Evolutionary conservation across 148 eudicot genomes (phyloP).

Genomic region (Camellia japonica): DNA sequence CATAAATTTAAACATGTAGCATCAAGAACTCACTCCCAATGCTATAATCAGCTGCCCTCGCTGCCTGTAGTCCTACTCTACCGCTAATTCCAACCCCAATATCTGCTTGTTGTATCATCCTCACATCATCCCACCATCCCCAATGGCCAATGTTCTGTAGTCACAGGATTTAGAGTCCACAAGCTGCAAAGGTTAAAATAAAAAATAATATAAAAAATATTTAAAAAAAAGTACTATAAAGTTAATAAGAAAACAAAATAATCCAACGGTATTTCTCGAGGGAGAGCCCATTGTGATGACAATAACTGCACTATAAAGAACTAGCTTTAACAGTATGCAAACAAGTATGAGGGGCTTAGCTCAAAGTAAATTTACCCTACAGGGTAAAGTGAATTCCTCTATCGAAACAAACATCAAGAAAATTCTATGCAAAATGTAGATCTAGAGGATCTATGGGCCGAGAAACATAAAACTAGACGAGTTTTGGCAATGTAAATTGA

Average conservation of each 20-base stretch:
- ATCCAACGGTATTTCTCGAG: neutral
- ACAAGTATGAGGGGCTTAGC: neutral
- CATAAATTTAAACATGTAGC: neutral
- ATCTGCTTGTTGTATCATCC: conserved; percentile 98
- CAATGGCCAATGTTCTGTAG: conserved; percentile 88
- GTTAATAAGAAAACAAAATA: neutral
- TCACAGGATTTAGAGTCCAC: conserved; percentile 93
- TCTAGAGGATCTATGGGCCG: neutral
- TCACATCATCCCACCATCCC: conserved; percentile 98
- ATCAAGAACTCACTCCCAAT: conserved; percentile 78
- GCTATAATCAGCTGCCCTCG: conserved; percentile 98
- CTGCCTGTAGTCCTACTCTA: conserved; percentile 94
- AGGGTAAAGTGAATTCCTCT: neutral
- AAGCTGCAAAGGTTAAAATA: conserved; percentile 42
- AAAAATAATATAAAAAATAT: neutral
- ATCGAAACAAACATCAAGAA: neutral
- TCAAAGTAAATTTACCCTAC: neutral
- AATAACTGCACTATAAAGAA: neutral
- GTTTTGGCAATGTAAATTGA: neutral
- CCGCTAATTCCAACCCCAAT: conserved; percentile 99
- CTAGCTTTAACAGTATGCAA: neutral
- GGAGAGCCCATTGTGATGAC: neutral
- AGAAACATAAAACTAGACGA: neutral
- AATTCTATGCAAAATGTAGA: neutral
- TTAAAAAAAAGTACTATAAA: neutral